Percentiles rank a stretch among this genome's conserved stretches.
phyloP scores from a whole-genome alignment of 495 filamentous ascomycete genomes.

The Aspergillus hancockii region DNA sequence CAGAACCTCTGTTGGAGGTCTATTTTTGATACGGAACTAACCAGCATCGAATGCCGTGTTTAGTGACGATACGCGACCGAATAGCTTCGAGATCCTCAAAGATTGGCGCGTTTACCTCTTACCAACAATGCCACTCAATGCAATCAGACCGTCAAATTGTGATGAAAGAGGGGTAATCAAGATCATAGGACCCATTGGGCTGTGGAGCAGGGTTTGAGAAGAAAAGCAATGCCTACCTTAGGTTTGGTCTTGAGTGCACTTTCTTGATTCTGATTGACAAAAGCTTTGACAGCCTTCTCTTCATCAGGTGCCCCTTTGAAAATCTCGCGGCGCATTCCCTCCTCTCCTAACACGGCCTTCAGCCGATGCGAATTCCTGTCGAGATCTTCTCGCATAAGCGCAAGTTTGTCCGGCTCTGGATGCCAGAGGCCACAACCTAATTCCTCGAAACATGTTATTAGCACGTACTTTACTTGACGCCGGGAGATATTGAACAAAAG shows the following conservation, averaged over 20 bases:
- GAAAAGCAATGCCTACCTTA: conserved; percentile 58
- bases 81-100: background rate
- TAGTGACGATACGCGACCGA: background rate
- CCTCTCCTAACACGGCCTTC: conserved; percentile 62
- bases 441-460: conserved; percentile 29
- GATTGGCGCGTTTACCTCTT: background rate
- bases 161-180: background rate
- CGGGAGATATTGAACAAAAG: background rate
- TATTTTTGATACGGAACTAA: background rate
- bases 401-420: conserved; percentile 62
- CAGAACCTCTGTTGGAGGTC: background rate
- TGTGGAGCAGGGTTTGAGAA: background rate
- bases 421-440: conserved; percentile 77
- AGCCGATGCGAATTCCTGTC: conserved; percentile 67
- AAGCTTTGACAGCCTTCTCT: conserved; percentile 64
- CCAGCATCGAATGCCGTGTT: background rate
- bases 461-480: background rate
- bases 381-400: conserved; percentile 68
- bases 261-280: conserved; percentile 64
- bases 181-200: background rate
- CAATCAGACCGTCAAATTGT: background rate
- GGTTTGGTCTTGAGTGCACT: conserved; percentile 82
- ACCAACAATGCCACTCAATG: background rate
- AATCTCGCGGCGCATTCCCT: conserved; percentile 60
- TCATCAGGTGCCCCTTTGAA: conserved; percentile 58